Evolutionary conservation across 2,329 filamentous ascomycete species (phyloP).

Genomic region (Aspergillus hortae): DNA sequence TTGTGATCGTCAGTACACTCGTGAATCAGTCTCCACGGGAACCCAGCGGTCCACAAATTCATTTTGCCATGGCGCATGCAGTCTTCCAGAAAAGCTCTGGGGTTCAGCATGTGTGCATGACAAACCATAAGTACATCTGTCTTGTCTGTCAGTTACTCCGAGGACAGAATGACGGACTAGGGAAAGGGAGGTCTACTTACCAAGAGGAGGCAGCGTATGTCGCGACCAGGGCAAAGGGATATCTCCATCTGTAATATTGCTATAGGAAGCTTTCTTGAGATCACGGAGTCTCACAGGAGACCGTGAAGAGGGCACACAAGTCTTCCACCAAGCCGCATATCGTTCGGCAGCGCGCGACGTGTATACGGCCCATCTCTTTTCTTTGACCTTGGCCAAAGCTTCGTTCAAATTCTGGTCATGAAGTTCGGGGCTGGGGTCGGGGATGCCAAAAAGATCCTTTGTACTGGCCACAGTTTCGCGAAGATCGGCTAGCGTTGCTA

Average conservation of each 20-base stretch:
- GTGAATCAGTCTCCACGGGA: slow-evolving; percentile 64
- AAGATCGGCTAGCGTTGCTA: slow-evolving; percentile 64
- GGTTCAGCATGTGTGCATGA: slow-evolving; percentile 77
- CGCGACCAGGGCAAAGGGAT: slow-evolving; percentile 35
- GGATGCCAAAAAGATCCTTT: slow-evolving; percentile 65
- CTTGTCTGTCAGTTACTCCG: not conserved
- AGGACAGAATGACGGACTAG: not conserved
- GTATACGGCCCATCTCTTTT: slow-evolving; percentile 72
- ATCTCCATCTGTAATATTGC: slow-evolving; percentile 19
- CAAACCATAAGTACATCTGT: slow-evolving; percentile 73
- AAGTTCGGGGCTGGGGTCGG: slow-evolving; percentile 43
- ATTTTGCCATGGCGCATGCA: slow-evolving; percentile 58
- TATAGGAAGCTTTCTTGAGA: slow-evolving; percentile 29
- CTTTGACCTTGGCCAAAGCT: slow-evolving; percentile 55
- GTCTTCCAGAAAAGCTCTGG: slow-evolving; percentile 70
- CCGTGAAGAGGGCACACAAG: slow-evolving; percentile 17
- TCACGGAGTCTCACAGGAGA: slow-evolving; percentile 13
- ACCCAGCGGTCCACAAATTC: slow-evolving; percentile 57
- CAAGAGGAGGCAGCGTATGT: slow-evolving; percentile 56
- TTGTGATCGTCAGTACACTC: slow-evolving; percentile 54
- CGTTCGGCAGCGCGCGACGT: slow-evolving; percentile 65
- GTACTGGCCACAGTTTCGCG: slow-evolving; percentile 64
- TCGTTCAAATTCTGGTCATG: slow-evolving; percentile 34
- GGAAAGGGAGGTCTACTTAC: slow-evolving; percentile 37
- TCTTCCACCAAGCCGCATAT: slow-evolving; percentile 64